These are phyloP conservation scores for Capillidium rhysosporum DNA, from an alignment of 371 early-diverging fungal species.

Conservation along the genomic window DNA sequence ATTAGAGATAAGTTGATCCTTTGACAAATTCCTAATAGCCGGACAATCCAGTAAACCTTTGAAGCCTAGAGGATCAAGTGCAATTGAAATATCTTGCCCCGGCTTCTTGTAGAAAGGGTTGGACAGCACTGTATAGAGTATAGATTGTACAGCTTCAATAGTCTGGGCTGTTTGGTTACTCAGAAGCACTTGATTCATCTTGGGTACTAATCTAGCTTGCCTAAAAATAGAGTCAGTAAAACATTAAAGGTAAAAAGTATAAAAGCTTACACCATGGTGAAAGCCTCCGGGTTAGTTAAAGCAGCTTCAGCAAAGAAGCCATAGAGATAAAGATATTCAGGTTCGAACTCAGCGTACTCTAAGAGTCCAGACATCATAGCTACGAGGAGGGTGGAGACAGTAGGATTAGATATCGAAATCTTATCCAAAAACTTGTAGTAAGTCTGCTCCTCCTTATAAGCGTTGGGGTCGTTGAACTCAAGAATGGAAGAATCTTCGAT, in stretches of 20 bases:
- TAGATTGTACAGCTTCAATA: conserved; percentile 51
- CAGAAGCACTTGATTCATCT: conserved; percentile 51
- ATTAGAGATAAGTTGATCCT: conserved; percentile 22
- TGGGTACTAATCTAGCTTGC: conserved; percentile 50
- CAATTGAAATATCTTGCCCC: conserved; percentile 20
- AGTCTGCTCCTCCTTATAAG: no score
- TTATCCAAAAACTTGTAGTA: conserved; percentile 42
- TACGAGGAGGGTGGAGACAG: conserved; percentile 47
- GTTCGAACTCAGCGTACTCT: conserved; percentile 59
- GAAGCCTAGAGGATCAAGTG: conserved; percentile 30
- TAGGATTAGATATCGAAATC: conserved; percentile 38
- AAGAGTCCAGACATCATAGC: conserved; percentile 62
- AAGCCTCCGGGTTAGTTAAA: conserved; percentile 46
- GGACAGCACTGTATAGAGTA: conserved; percentile 50
- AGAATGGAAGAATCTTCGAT: conserved; percentile 21
- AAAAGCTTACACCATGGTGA: conserved; percentile 40
- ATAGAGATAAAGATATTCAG: conserved; percentile 68
- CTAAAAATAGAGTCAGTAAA: conserved; percentile 16
- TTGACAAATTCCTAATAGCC: conserved; percentile 11
- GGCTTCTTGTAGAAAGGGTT: conserved; percentile 25
- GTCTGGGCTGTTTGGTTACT: conserved; percentile 44
- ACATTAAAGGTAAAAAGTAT: neutral
- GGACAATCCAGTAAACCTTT: conserved; percentile 16
- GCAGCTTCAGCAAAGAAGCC: conserved; percentile 65
- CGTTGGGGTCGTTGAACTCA: conserved; percentile 19